Conservation (phyloP, 441 rosid species). For the Euphorbia celastroides region DNA sequence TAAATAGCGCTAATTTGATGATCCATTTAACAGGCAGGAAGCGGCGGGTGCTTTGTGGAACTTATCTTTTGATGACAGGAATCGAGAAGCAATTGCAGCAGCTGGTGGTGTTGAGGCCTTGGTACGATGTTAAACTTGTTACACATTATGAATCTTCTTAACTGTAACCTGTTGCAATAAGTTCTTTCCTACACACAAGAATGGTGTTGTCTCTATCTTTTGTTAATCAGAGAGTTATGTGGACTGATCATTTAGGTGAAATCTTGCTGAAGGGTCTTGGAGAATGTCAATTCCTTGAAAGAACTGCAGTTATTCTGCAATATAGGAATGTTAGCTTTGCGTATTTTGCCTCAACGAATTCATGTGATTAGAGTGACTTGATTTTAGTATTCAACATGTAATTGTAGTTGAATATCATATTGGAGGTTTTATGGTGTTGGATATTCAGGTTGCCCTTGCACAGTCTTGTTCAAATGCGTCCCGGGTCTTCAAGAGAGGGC, state of each 20-base stretch:
- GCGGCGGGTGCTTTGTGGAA: constrained; percentile 99
- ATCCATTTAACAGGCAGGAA: constrained; percentile 64
- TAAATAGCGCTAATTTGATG: constrained; percentile 14
- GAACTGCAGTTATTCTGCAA: neutral
- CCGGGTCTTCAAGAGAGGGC: constrained; percentile 98
- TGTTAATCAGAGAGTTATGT: neutral
- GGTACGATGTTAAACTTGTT: constrained; percentile 44
- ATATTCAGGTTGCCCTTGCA: constrained; percentile 74
- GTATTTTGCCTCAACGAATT: constrained; percentile 4
- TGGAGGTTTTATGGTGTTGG: constrained; percentile 19
- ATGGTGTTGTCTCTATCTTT: neutral
- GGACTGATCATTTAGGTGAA: neutral
- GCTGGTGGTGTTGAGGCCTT: constrained; percentile 97
- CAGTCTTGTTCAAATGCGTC: constrained; percentile 85
- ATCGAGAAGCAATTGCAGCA: constrained; percentile 92
- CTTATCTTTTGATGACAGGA: constrained; percentile 85
- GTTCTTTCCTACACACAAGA: constrained; percentile 9
- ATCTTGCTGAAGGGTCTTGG: neutral
- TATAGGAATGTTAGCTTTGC: constrained; percentile 9
- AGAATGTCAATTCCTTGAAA: neutral
- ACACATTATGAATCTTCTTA: constrained; percentile 1
- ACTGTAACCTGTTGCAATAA: neutral
- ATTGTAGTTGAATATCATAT: constrained; percentile 10
- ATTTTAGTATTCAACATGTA: constrained; percentile 2
- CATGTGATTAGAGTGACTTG: constrained; percentile 4